phyloP scores from a whole-genome alignment of 345 rosid species.

The Microcos paniculata region DNA sequence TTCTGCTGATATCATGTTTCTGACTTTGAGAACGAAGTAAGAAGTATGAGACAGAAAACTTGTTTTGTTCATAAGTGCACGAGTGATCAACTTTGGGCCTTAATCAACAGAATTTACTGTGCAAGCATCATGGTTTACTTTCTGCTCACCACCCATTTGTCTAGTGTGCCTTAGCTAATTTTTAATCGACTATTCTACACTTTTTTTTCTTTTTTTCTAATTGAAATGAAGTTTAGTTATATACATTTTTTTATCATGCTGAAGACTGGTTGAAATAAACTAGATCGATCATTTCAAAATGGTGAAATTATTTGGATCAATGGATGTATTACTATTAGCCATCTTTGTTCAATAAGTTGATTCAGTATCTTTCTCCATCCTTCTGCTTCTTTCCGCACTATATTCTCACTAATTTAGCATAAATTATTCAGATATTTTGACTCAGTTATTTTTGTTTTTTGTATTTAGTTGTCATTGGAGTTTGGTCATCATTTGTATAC shows the following conservation, averaged over 20 bases:
- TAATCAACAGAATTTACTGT: not conserved
- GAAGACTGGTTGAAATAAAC: not conserved
- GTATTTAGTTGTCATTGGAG: constrained; percentile 88
- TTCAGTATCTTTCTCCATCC: not conserved
- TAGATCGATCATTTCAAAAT: not conserved
- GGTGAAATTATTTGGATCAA: not conserved
- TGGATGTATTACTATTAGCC: not conserved
- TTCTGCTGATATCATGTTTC: not conserved
- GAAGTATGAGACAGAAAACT: not conserved
- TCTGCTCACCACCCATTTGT: not conserved
- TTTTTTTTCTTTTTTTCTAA: too few relatives aligned
- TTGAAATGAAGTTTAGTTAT: not conserved
- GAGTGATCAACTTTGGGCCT: not conserved
- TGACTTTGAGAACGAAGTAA: not conserved
- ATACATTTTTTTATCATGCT: not conserved
- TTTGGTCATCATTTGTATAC: constrained; percentile 84
- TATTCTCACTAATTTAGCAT: not conserved
- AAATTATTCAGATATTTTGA: constrained; percentile 11
- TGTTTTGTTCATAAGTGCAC: not conserved
- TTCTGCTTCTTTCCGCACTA: not conserved
- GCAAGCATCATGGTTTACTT: not conserved
- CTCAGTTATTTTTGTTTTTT: constrained; percentile 22
- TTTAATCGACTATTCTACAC: constrained; percentile 7
- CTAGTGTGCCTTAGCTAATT: not conserved
- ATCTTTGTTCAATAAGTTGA: constrained; percentile 1